phyloP scores from a whole-genome alignment of 2,329 filamentous ascomycete genomes.

The Botrytis squamosa region DNA sequence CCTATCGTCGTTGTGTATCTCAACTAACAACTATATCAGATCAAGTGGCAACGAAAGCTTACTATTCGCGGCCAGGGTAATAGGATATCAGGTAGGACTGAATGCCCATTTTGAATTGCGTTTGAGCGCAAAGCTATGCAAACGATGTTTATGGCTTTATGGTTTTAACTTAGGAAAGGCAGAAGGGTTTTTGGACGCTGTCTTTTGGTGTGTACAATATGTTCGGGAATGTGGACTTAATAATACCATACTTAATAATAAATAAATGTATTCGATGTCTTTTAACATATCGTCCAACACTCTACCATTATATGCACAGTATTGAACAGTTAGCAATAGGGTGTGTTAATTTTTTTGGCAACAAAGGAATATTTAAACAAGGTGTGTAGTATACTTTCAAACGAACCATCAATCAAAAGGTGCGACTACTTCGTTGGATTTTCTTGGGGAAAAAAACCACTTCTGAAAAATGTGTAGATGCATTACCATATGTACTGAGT shows the following conservation, averaged over 20 bases:
- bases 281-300: not conserved
- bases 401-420: not conserved
- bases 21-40: not conserved
- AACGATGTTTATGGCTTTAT: conserved; percentile 10
- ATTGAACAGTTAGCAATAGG: not conserved
- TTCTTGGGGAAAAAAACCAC: not conserved
- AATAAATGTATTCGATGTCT: not conserved
- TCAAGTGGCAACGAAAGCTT: too few species aligned
- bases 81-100: not conserved
- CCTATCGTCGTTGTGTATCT: not conserved
- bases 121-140: not conserved
- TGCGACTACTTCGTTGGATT: not conserved
- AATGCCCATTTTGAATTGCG: not conserved
- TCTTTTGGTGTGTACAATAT: conserved; percentile 6
- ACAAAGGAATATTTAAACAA: not conserved
- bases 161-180: not conserved
- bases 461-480: not conserved
- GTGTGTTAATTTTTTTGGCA: not conserved
- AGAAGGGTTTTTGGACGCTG: not conserved
- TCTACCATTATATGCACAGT: not conserved
- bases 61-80: not conserved
- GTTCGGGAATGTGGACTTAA: not conserved
- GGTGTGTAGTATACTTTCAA: not conserved
- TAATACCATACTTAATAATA: conserved; percentile 6
- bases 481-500: conserved; percentile 5